Percentiles rank a stretch among this genome's conserved stretches.
Evolutionary conservation across 768 basidiomycete species (phyloP).

Genomic region (Russula foetens): DNA sequence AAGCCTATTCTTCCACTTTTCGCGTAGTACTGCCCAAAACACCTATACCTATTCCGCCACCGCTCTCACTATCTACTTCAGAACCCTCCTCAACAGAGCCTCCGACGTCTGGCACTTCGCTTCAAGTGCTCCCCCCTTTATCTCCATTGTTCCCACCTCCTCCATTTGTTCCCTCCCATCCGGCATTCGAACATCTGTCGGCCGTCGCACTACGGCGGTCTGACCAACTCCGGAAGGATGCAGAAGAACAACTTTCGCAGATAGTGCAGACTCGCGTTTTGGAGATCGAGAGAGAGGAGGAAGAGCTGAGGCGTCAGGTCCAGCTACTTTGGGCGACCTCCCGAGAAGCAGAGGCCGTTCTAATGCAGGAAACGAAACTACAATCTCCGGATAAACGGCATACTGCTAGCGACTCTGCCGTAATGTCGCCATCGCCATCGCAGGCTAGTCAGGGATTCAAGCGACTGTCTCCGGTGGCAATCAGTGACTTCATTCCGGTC

Average conservation of each 20-base stretch:
- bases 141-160: constrained; percentile 63
- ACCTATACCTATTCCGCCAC: constrained; percentile 2
- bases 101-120: constrained; percentile 7
- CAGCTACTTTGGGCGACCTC: constrained; percentile 57
- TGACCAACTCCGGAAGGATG: constrained; percentile 42
- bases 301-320: constrained; percentile 46
- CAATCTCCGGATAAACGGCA: constrained; percentile 16
- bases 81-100: constrained; percentile 3
- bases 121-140: constrained; percentile 42
- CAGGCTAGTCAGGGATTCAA: neutral
- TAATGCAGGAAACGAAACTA: constrained; percentile 33
- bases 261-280: constrained; percentile 45
- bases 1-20: constrained; percentile 31
- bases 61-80: constrained; percentile 2
- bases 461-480: constrained; percentile 27
- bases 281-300: constrained; percentile 50
- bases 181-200: constrained; percentile 58
- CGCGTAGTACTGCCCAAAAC: constrained; percentile 24
- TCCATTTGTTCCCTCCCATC: constrained; percentile 70
- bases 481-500: constrained; percentile 52
- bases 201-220: constrained; percentile 49
- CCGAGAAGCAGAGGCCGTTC: constrained; percentile 37
- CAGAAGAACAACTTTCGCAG: constrained; percentile 50
- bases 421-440: neutral
- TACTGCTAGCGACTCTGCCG: neutral